These are phyloP conservation scores for Cucumis melo DNA, from an alignment of 306 rosid genomes.

Conservation along the genomic window DNA sequence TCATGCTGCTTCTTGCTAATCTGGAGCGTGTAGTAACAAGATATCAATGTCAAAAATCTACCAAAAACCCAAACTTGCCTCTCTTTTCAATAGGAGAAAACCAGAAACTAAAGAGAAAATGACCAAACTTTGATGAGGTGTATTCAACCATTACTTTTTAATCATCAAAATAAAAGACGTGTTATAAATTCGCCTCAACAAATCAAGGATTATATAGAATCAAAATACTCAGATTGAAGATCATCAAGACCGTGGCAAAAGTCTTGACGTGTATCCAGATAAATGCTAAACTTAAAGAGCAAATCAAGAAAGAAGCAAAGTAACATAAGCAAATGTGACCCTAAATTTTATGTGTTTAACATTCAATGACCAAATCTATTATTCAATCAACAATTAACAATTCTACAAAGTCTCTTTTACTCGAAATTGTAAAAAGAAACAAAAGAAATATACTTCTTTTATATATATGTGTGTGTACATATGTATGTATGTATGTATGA, in stretches of 20 bases:
- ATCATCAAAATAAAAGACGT: neutral
- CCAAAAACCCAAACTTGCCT: neutral
- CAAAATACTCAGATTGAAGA: neutral
- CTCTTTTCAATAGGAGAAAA: neutral
- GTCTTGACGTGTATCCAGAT: neutral
- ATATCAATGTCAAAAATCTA: slow-evolving; percentile 15
- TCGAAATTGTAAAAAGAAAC: neutral
- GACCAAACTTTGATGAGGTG: neutral
- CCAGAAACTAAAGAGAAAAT: neutral
- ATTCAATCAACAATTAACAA: neutral
- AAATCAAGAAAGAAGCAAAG: neutral
- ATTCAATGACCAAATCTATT: neutral
- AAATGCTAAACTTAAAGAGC: neutral
- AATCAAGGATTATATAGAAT: neutral
- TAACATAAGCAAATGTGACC: neutral
- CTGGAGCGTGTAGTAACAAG: slow-evolving; percentile 37
- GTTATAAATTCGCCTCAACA: neutral
- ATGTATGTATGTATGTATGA: too few species aligned
- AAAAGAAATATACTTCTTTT: neutral
- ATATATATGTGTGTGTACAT: too few species aligned
- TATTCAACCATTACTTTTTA: neutral
- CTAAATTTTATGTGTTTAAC: neutral
- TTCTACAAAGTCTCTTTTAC: neutral
- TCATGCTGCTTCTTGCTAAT: slow-evolving; percentile 84
- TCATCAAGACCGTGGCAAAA: neutral